Base-by-base conservation (phyloP, 148 eudicot species). In the Bassia scoparia region DNA sequence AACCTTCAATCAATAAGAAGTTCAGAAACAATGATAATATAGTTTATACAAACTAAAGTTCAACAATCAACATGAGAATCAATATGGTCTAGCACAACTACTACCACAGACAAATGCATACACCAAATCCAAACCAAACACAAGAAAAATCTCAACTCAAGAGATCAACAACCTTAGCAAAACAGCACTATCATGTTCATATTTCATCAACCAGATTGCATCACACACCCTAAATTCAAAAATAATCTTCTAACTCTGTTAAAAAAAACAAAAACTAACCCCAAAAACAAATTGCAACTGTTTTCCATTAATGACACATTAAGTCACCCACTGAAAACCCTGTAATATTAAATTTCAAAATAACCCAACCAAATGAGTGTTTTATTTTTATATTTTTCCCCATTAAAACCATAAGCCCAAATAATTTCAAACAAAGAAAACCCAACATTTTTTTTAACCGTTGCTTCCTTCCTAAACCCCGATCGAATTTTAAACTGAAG, bases 121-220 rank as follows among this genome's bases (percentile, higher is more conserved):
- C 53, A 66, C 69, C 69, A 24, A 24, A 66, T 43, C 0, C 56
- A 52, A 34, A 69, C 62, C 33, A 70, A 43, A 20, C 2, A 60
- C 55, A n/a, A 52, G 16, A 4, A 46, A 50, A 12, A 24, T 49
- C 7, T 21, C 35, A 64, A 64, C 13, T 9, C 16, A n/a, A 52
- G 24, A 46, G 23, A 33, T 34, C 44, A 46, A 20, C 68, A 46
- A 62, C 35, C 43, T 34, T 61, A 43, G 41, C 5, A 6, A 23
- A 29, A 26, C 38, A 30, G 9, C 20, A 59, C 6, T 27, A 18
- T 7, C 53, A 30, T 44, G 35, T 34, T 31, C n/a, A n/a, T n/a
- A n/a, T n/a, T n/a, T n/a, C 43, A 61, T 33, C 21, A 60, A 60
- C 20, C 35, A 17, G 1, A 31, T 31, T 16, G 29, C 35, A 46